Evolutionary conservation across 2,329 filamentous ascomycete species (phyloP), one percentile per base, ranked within the genome.

Genomic region (Hymenotorrendiella dingleyae): DNA sequence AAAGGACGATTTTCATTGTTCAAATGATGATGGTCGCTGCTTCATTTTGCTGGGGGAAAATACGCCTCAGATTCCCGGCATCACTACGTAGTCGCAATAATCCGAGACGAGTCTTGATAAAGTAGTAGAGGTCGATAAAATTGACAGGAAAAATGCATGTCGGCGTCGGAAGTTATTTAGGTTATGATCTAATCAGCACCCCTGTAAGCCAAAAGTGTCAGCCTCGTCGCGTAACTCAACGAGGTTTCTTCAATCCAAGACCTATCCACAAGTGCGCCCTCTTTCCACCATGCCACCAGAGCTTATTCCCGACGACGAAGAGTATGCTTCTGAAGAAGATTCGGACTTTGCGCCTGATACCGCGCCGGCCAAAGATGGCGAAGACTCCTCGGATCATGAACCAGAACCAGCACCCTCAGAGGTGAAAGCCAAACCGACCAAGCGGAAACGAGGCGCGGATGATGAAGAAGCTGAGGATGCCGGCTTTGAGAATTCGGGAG

Each of bases 291-390:
- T 61, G 59, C 56, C 59, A 20, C 59, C 54, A 37, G 53, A 52
- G 48, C 32, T 58, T 4, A 46, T 59, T 10, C 56, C 50, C 14
- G 49, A 49, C 3, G 57, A 61, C 22, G 73, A 76, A 46, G 67
- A 77, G 45, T 86, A 86, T 55, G 76, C 72, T 12, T 86, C 82
- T 2, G 81, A 82, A 3, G 79, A 86, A 52, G 84, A 88, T 59
- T 84, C 82, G 8, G 82, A 87, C 58, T 87, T 87, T 48, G 74
- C 80, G 19, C 77, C 76, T n/a, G 79, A 78, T 34, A 68, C 69
- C 14, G 71, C 58, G 21, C 55, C 64, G 27, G 61, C 56, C 11
- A 56, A 63, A 23, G 70, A 66, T 12, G 48, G 46, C 10, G 53
- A 49, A 12, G 49, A 56, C 24, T 51, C 54, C 38, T 48, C 63